phyloP scores from a whole-genome alignment of 2,329 filamentous ascomycete species.

The Fusarium camptoceras region DNA sequence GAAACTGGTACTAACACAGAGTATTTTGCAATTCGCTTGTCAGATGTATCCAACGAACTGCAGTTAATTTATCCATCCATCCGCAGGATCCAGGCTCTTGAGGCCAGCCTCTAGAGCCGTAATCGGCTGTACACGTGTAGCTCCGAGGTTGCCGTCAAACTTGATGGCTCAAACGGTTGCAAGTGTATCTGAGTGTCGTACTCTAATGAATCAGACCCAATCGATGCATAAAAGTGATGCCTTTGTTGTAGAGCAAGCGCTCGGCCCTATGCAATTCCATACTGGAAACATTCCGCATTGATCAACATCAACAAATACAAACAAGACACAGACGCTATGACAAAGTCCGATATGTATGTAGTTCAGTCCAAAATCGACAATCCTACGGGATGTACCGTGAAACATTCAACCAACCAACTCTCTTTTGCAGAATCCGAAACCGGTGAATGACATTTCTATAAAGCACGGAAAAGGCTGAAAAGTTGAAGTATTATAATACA shows the following conservation, averaged over 20 bases:
- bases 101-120: constrained; percentile 10
- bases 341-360: neutral
- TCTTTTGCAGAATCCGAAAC: neutral
- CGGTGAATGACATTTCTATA: constrained; percentile 28
- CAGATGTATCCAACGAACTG: constrained; percentile 8
- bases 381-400: neutral
- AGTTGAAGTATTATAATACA: constrained; percentile 35
- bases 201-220: neutral
- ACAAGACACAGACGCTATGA: neutral
- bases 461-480: constrained; percentile 33
- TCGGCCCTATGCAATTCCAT: neutral
- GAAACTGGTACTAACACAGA: neutral
- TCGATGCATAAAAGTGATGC: neutral
- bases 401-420: neutral
- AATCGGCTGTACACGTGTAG: constrained; percentile 27
- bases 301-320: neutral
- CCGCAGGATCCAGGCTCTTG: constrained; percentile 12
- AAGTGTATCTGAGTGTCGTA: neutral
- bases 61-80: constrained; percentile 5
- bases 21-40: neutral
- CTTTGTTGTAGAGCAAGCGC: neutral
- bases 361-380: neutral
- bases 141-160: constrained; percentile 19
- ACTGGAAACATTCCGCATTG: neutral
- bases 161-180: constrained; percentile 4